A percentile compares a stretch with the other conserved stretches of the same genome.
Conservation (phyloP, 163 green algal genomes). For the Coccomyxa subellipsoidea region DNA sequence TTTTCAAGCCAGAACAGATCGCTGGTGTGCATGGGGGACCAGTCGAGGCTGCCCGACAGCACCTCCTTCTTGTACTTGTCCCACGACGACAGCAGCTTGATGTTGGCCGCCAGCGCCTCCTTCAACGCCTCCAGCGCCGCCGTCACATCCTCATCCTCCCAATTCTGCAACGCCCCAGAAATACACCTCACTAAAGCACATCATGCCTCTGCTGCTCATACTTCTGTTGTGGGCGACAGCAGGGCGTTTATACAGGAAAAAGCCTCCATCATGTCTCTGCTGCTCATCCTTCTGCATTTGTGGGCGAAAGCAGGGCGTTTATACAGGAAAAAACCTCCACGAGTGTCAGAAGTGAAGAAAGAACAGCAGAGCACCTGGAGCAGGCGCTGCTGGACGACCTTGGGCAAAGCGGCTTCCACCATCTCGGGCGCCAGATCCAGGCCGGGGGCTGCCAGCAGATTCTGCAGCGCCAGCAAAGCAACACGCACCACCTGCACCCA, state of each 20-base stretch:
- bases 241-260: no score
- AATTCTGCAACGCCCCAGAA: conserved; percentile 51
- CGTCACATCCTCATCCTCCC: conserved; percentile 82
- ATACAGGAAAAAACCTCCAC: no score
- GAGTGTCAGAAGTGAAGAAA: no score
- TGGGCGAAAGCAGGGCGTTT: no score
- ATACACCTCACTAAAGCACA: no score
- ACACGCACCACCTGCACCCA: conserved; percentile 64
- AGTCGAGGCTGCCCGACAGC: conserved; percentile 78
- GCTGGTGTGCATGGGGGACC: conserved; percentile 79
- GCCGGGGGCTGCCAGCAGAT: conserved; percentile 59
- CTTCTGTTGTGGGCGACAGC: no score
- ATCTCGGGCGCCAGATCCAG: conserved; percentile 65
- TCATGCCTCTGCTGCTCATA: no score
- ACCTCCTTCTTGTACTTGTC: conserved; percentile 93
- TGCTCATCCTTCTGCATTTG: no score
- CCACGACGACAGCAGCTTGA: conserved; percentile 73
- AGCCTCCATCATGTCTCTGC: no score
- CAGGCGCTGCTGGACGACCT: conserved; percentile 54
- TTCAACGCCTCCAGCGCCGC: conserved; percentile 67
- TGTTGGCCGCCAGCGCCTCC: conserved; percentile 64
- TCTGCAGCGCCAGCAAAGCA: conserved; percentile 64
- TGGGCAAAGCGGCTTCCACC: conserved; percentile 84
- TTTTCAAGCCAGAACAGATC: conserved; percentile 85
- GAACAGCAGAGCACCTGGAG: conserved; percentile 57